Evolutionary conservation across 805 yeast genomes (phyloP).

Genomic region (Saccharomyces jurei): DNA sequence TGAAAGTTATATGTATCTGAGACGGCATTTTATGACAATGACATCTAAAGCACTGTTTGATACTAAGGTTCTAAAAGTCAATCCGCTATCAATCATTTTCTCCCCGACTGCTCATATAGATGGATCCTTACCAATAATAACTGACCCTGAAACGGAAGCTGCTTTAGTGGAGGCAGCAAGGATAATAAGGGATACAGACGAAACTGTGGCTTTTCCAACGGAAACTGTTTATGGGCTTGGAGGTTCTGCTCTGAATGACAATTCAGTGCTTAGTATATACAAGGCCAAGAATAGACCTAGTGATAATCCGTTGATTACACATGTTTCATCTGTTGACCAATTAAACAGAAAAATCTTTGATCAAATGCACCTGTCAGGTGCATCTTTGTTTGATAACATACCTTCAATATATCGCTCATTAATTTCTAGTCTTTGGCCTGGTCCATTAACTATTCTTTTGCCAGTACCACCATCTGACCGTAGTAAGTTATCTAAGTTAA

Average conservation of each 20-base stretch:
- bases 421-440: conserved; percentile 82
- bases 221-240: conserved; percentile 97
- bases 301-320: conserved; percentile 90
- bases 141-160: conserved; percentile 44
- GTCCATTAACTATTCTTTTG: conserved; percentile 81
- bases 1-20: not conserved
- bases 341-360: conserved; percentile 52
- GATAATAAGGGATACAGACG: conserved; percentile 40
- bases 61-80: conserved; percentile 47
- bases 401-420: conserved; percentile 64
- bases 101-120: conserved; percentile 28
- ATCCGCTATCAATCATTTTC: conserved; percentile 45
- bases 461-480: conserved; percentile 42
- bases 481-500: conserved; percentile 56
- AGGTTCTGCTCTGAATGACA: conserved; percentile 70
- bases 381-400: conserved; percentile 30
- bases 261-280: conserved; percentile 69
- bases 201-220: conserved; percentile 88
- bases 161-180: conserved; percentile 53
- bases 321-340: conserved; percentile 72
- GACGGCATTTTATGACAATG: not conserved
- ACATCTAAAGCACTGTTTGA: conserved; percentile 9
- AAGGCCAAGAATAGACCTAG: conserved; percentile 88
- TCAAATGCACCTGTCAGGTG: conserved; percentile 2
- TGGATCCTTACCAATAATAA: conserved; percentile 37